These are phyloP conservation scores for Coemansia sp. DNA, from an alignment of 192 early-diverging fungal genomes.

Conservation along the genomic window DNA sequence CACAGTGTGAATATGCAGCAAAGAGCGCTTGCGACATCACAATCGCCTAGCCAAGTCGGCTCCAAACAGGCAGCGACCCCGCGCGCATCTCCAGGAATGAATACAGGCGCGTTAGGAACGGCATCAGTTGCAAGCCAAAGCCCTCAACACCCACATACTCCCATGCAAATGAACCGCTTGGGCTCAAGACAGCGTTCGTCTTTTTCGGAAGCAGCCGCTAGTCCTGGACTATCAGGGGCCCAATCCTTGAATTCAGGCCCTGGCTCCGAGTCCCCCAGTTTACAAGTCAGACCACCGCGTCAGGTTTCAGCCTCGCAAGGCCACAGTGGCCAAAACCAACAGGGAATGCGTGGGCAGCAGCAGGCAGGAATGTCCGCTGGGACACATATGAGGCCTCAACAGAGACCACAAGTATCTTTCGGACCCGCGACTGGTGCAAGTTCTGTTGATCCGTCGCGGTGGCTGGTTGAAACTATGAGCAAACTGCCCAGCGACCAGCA, in stretches of 20 bases:
- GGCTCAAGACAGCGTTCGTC: constrained; percentile 1
- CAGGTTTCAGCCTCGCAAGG: not conserved
- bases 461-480: constrained; percentile 44
- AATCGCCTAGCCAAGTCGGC: not conserved
- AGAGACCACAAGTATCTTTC: constrained; percentile 20
- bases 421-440: constrained; percentile 3
- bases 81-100: not conserved
- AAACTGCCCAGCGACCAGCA: constrained; percentile 44
- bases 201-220: not conserved
- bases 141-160: constrained; percentile 11
- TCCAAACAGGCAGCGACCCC: not conserved
- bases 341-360: not conserved
- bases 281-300: not conserved
- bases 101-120: not conserved
- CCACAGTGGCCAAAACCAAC: not conserved
- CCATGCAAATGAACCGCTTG: not conserved
- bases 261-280: not conserved
- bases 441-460: constrained; percentile 32
- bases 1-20: not conserved
- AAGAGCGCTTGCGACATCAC: not conserved
- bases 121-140: not conserved
- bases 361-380: not conserved
- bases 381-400: constrained; percentile 13
- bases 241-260: not conserved
- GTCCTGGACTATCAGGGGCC: not conserved